Evolutionary conservation across 192 early-diverging fungal genomes (phyloP).

Genomic region (Podila clonocystis): DNA sequence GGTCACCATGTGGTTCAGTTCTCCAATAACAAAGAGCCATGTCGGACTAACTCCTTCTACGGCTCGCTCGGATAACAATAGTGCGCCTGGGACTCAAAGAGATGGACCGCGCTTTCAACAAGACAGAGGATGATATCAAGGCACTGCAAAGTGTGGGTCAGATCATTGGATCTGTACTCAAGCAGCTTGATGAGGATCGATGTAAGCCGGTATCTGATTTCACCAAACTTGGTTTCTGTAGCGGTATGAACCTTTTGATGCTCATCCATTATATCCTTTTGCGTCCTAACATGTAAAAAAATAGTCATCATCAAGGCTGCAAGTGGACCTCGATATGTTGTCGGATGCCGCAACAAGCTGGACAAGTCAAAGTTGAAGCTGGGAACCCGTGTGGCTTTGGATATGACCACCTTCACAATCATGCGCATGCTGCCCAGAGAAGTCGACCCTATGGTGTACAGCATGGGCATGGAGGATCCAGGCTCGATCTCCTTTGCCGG

Average conservation of each 20-base stretch:
- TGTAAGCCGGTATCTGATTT: conserved; percentile 63
- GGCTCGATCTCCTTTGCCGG: conserved; percentile 96
- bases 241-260: too few relatives aligned
- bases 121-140: conserved; percentile 98
- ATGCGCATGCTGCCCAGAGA: conserved; percentile 99
- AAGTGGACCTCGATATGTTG: conserved; percentile 96
- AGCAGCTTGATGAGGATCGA: conserved; percentile 96
- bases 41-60: conserved; percentile 1
- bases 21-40: not conserved
- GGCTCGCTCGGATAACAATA: conserved; percentile 41
- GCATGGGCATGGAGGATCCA: conserved; percentile 98
- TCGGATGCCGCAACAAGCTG: conserved; percentile 94
- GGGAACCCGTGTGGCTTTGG: conserved; percentile 97
- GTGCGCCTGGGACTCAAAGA: conserved; percentile 87
- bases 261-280: not conserved
- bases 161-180: conserved; percentile 97
- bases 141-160: conserved; percentile 99
- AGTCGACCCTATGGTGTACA: conserved; percentile 99
- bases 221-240: too few relatives aligned
- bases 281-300: not conserved
- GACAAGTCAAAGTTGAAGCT: conserved; percentile 96
- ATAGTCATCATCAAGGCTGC: conserved; percentile 98
- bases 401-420: conserved; percentile 99
- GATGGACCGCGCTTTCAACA: conserved; percentile 93
- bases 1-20: conserved; percentile 6